These are phyloP conservation scores for Trichosanthes cucumerina DNA, from an alignment of 306 rosid genomes.

Conservation along the genomic window DNA sequence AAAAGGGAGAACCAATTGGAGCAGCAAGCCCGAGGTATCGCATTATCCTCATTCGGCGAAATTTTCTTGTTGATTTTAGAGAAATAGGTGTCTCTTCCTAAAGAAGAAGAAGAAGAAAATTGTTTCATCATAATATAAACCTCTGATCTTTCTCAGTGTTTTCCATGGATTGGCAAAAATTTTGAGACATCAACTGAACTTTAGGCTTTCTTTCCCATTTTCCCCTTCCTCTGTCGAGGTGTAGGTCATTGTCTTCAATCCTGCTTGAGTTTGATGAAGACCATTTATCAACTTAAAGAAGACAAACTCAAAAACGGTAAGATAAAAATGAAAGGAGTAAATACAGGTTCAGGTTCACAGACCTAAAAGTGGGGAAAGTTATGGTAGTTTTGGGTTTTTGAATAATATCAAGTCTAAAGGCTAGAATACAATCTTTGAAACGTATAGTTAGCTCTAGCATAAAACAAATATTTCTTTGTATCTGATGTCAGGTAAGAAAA, in stretches of 20 bases:
- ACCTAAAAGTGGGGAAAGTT: constrained; percentile 5
- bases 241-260: constrained; percentile 27
- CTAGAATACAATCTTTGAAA: neutral
- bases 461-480: too few relatives aligned
- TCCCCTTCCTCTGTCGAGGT: too few relatives aligned
- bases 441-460: too few relatives aligned
- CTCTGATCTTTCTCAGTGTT: neutral
- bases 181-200: too few relatives aligned
- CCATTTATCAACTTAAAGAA: constrained; percentile 38
- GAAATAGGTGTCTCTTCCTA: constrained; percentile 47
- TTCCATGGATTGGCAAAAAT: too few relatives aligned
- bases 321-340: neutral
- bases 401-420: neutral
- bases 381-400: neutral
- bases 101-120: constrained; percentile 11
- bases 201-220: too few relatives aligned
- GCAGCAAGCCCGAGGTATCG: too few relatives aligned
- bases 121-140: neutral
- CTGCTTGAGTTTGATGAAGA: constrained; percentile 44
- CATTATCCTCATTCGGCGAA: too few relatives aligned
- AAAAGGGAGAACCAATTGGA: too few relatives aligned
- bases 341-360: neutral
- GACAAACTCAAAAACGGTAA: neutral
- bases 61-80: too few relatives aligned
- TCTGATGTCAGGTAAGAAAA: too few relatives aligned